These are phyloP conservation scores for Globisporangium okanoganense DNA, from an alignment of 352 stramenopile genomes.

Conservation along the genomic window DNA sequence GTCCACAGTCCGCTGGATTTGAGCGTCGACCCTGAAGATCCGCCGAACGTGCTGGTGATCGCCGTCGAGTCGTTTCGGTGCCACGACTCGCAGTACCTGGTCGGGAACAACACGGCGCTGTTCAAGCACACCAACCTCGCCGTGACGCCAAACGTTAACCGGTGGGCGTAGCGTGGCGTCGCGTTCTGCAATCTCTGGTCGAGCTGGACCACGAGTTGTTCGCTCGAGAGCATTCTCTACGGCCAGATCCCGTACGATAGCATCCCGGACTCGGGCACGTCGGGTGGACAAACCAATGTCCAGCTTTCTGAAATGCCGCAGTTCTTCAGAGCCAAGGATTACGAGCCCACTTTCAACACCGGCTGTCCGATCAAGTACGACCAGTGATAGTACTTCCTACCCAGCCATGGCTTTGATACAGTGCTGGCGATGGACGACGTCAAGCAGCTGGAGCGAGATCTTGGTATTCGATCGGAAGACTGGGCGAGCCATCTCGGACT, in stretches of 20 bases:
- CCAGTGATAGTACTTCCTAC: constrained; percentile 44
- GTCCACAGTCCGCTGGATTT: too few relatives aligned
- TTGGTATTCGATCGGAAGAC: too few relatives aligned
- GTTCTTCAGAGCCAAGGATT: constrained; percentile 45
- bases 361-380: constrained; percentile 44
- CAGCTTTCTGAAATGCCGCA: constrained; percentile 41
- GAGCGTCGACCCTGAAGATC: too few relatives aligned
- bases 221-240: constrained; percentile 51
- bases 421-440: constrained; percentile 32
- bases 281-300: constrained; percentile 20
- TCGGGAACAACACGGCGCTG: constrained; percentile 26
- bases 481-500: too few relatives aligned
- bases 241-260: constrained; percentile 45
- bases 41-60: constrained; percentile 48
- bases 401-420: constrained; percentile 43
- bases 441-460: too few relatives aligned
- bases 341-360: constrained; percentile 45
- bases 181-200: constrained; percentile 60
- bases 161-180: constrained; percentile 40
- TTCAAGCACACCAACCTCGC: constrained; percentile 32
- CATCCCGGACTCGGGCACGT: constrained; percentile 31
- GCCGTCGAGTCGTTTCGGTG: constrained; percentile 53
- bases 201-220: constrained; percentile 53
- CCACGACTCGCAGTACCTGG: constrained; percentile 48
- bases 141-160: constrained; percentile 45